phyloP scores from a whole-genome alignment of 345 rosid genomes.

The Eucalyptus virginea region DNA sequence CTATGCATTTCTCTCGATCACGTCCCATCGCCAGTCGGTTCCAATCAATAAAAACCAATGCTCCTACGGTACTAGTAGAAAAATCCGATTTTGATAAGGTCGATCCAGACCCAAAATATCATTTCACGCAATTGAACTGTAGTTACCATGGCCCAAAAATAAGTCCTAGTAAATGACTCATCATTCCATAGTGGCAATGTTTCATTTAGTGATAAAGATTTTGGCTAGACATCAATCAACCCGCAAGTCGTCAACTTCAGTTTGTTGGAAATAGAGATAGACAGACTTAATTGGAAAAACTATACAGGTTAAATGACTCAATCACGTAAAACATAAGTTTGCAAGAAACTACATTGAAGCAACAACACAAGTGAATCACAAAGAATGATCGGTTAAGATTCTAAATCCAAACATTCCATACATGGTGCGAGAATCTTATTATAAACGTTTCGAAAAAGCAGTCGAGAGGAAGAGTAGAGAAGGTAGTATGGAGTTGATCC shows the following conservation, averaged over 20 bases:
- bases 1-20: background rate
- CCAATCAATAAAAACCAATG: background rate
- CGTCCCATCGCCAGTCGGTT: background rate
- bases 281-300: background rate
- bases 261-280: background rate
- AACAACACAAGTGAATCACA: background rate
- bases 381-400: background rate
- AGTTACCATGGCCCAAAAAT: background rate
- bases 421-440: background rate
- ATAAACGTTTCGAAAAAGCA: background rate
- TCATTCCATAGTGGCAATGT: background rate
- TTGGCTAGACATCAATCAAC: background rate
- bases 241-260: fast-evolving
- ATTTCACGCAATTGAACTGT: background rate
- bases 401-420: background rate
- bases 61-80: background rate
- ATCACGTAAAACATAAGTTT: background rate
- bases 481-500: background rate
- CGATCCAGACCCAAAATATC: background rate
- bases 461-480: background rate
- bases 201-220: background rate
- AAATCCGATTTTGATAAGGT: background rate
- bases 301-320: too few species aligned
- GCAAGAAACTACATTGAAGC: background rate
- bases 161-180: too few species aligned